phyloP scores from a whole-genome alignment of 2,329 filamentous ascomycete genomes.

The Verticillium zaregamsianum region DNA sequence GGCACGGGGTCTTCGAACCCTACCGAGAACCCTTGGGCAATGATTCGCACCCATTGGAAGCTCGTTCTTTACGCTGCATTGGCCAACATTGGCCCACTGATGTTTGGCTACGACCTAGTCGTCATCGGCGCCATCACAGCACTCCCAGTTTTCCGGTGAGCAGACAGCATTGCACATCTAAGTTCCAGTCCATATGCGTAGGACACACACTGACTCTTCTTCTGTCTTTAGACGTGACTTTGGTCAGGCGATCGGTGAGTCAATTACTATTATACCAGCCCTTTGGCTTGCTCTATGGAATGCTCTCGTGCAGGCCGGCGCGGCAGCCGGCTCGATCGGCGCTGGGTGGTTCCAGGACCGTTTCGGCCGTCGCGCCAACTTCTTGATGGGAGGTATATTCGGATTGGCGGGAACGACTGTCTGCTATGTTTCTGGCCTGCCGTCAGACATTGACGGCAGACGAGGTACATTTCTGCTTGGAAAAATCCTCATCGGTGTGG shows the following conservation, averaged over 20 bases:
- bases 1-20: neutral
- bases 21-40: neutral
- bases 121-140: slow-evolving; percentile 2
- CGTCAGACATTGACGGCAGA: neutral
- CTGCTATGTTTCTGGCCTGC: slow-evolving; percentile 1
- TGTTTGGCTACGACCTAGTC: slow-evolving; percentile 5
- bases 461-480: slow-evolving; percentile 1
- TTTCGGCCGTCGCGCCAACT: slow-evolving; percentile 1
- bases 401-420: slow-evolving; percentile 2
- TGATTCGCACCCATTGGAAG: neutral
- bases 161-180: too few relatives aligned
- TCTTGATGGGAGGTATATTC: slow-evolving; percentile 1
- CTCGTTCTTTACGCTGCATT: neutral
- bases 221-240: slow-evolving; percentile 1
- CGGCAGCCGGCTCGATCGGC: neutral
- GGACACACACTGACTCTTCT: neutral
- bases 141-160: slow-evolving; percentile 2
- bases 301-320: slow-evolving; percentile 1
- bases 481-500: slow-evolving; percentile 5
- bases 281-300: slow-evolving; percentile 6
- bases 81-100: slow-evolving; percentile 3
- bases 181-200: neutral
- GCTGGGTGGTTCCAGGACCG: slow-evolving; percentile 4
- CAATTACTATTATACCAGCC: neutral
- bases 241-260: neutral